Percentiles rank a stretch among this genome's conserved stretches.
Evolutionary conservation across 768 basidiomycete species (phyloP).

Genomic region (Hygrophorus russula): DNA sequence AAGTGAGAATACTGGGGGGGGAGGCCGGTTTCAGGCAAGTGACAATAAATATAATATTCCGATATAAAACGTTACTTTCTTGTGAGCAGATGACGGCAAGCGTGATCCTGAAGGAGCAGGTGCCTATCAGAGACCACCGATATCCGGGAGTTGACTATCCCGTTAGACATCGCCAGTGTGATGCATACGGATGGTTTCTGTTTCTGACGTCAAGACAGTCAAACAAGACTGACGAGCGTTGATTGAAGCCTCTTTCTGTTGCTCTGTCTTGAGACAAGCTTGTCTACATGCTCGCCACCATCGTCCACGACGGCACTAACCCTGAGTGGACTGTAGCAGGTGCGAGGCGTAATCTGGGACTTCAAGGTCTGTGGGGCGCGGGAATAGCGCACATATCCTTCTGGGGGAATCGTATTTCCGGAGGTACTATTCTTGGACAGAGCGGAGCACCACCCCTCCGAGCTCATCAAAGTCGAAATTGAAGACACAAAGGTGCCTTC

Average conservation of each 20-base stretch:
- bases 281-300: slow-evolving; percentile 56
- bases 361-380: slow-evolving; percentile 4
- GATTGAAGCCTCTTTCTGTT: slow-evolving; percentile 46
- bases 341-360: slow-evolving; percentile 27
- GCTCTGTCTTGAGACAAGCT: slow-evolving; percentile 63
- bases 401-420: slow-evolving; percentile 72
- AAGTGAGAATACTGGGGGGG: too few species aligned
- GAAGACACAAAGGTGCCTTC: slow-evolving; percentile 79
- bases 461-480: slow-evolving; percentile 71
- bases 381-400: slow-evolving; percentile 54
- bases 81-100: too few species aligned
- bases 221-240: slow-evolving; percentile 12
- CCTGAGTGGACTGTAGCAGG: slow-evolving; percentile 26
- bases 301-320: slow-evolving; percentile 28
- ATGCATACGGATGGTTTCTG: slow-evolving; percentile 11
- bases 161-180: slow-evolving; percentile 6
- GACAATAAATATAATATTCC: too few species aligned
- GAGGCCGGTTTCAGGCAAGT: too few species aligned
- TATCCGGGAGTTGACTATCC: background rate
- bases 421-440: slow-evolving; percentile 68
- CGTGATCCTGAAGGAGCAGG: too few species aligned
- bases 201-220: too few species aligned
- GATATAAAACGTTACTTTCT: too few species aligned
- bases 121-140: background rate
- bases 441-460: slow-evolving; percentile 67